Evolutionary conservation across 805 yeast genomes (phyloP).

Genomic region (Wickerhamiella vanderwaltii): DNA sequence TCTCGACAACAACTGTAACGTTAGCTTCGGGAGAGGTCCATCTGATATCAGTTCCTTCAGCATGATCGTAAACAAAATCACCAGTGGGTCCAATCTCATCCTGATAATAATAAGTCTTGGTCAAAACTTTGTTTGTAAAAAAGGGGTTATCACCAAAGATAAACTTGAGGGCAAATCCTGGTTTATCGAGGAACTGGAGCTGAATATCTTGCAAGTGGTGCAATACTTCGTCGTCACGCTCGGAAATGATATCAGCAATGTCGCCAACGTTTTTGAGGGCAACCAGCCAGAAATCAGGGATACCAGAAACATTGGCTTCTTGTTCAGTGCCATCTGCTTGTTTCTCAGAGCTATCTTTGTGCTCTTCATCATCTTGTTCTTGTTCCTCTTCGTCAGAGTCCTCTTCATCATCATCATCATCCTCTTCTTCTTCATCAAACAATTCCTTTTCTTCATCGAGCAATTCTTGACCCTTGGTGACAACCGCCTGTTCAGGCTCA

Average conservation of each 20-base stretch:
- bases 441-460: conserved; percentile 41
- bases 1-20: conserved; percentile 76
- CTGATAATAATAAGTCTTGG: conserved; percentile 87
- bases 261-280: conserved; percentile 79
- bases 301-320: conserved; percentile 42
- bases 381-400: conserved; percentile 20
- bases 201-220: conserved; percentile 54
- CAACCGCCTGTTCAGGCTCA: conserved; percentile 70
- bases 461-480: conserved; percentile 63
- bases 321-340: conserved; percentile 30
- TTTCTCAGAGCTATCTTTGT: conserved; percentile 31
- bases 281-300: conserved; percentile 95
- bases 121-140: conserved; percentile 58
- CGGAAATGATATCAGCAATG: conserved; percentile 73
- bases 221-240: conserved; percentile 79
- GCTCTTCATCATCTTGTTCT: conserved; percentile 24
- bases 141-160: conserved; percentile 65
- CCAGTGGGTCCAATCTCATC: conserved; percentile 90
- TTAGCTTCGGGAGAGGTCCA: conserved; percentile 76
- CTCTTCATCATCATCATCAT: conserved; percentile 28
- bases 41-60: conserved; percentile 75
- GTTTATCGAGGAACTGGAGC: conserved; percentile 62
- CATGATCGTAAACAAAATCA: conserved; percentile 93
- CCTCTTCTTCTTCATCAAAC: conserved; percentile 34
- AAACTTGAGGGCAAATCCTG: conserved; percentile 82